These are phyloP conservation scores for Sporothrix pallida DNA, from an alignment of 2,329 filamentous ascomycete species.

Conservation along the genomic window DNA sequence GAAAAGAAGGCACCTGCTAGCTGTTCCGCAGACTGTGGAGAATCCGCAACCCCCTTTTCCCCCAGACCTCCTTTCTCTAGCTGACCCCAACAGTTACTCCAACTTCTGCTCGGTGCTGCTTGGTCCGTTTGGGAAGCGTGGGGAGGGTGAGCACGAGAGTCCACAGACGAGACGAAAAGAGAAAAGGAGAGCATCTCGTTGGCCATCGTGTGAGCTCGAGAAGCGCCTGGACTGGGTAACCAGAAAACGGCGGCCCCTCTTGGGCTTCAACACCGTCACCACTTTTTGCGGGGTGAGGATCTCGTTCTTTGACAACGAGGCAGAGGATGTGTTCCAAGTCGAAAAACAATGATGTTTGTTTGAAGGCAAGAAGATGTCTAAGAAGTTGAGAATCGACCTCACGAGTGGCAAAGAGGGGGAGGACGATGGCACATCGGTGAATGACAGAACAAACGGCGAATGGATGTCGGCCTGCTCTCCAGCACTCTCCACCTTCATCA, in stretches of 20 bases:
- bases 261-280: background rate
- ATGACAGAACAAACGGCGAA: background rate
- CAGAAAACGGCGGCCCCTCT: background rate
- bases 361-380: background rate
- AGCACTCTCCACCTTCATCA: no score
- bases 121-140: conserved; percentile 13
- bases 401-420: background rate
- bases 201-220: background rate
- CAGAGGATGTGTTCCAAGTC: conserved; percentile 6
- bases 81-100: conserved; percentile 26
- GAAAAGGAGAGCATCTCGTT: background rate
- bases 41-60: background rate
- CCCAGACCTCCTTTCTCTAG: background rate
- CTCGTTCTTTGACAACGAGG: conserved; percentile 17
- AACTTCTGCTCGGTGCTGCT: conserved; percentile 15
- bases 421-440: background rate
- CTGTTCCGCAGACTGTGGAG: conserved; percentile 22
- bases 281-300: conserved; percentile 15
- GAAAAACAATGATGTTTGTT: background rate
- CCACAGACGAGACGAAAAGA: background rate
- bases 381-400: background rate
- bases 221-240: background rate
- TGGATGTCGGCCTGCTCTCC: no score
- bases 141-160: background rate
- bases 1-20: conserved; percentile 3